Evolutionary conservation across 1,284 basidiomycete genomes (phyloP).

Genomic region (Hemileia vastatrix): DNA sequence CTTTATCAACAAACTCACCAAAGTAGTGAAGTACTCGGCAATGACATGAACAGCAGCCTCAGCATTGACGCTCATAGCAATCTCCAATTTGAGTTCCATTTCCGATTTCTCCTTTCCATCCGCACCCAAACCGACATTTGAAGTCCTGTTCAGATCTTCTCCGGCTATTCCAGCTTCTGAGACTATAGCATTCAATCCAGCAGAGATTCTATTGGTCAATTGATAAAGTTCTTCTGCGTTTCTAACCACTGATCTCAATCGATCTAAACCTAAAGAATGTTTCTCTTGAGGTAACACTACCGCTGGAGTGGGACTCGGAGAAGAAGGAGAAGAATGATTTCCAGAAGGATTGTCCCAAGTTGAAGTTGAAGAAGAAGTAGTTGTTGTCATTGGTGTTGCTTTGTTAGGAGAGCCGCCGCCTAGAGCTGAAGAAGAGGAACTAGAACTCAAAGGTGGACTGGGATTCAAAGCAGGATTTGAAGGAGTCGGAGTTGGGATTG

Average conservation of each 20-base stretch:
- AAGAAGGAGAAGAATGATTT: neutral
- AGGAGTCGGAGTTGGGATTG: neutral
- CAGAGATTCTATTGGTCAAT: slow-evolving; percentile 33
- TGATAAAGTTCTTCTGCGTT: slow-evolving; percentile 35
- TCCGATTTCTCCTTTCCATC: slow-evolving; percentile 14
- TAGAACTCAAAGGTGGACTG: neutral
- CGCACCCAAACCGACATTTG: neutral
- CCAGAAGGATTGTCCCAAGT: neutral
- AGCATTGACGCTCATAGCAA: slow-evolving; percentile 27
- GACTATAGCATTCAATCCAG: slow-evolving; percentile 31
- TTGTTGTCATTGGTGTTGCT: too few relatives aligned
- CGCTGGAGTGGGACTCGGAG: neutral
- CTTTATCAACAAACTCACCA: slow-evolving; percentile 13
- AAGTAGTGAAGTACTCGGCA: slow-evolving; percentile 17
- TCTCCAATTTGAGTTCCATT: slow-evolving; percentile 25
- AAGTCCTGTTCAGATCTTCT: slow-evolving; percentile 26
- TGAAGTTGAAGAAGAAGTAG: neutral
- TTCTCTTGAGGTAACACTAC: neutral
- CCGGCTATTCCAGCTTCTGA: neutral
- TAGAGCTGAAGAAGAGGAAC: neutral
- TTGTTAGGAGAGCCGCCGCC: neutral
- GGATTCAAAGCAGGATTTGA: neutral
- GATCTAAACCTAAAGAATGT: slow-evolving; percentile 1
- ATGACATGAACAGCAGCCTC: slow-evolving; percentile 29
- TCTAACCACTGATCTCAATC: slow-evolving; percentile 32